Percentiles rank a stretch among this genome's conserved stretches.
phyloP scores from a whole-genome alignment of 2,329 filamentous ascomycete genomes.

The Pseudogymnoascus sp. region DNA sequence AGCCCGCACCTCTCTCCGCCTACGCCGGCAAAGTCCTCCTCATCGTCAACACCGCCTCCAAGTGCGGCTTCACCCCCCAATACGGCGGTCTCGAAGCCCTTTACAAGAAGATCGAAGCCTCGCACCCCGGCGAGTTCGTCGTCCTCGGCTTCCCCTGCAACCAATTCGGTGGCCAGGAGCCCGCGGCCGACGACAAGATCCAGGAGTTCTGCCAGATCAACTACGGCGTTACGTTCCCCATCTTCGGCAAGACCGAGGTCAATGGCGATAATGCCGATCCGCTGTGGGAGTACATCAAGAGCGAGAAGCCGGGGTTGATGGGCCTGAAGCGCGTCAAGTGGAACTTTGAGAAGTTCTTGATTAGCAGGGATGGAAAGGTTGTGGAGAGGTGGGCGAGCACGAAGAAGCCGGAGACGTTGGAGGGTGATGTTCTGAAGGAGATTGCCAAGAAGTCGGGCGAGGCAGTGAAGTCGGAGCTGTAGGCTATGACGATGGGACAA shows the following conservation, averaged over 20 bases:
- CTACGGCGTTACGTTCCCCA: constrained; percentile 88
- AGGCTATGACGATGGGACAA: neutral
- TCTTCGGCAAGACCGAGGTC: constrained; percentile 87
- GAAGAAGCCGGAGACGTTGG: constrained; percentile 76
- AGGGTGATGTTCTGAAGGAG: constrained; percentile 68
- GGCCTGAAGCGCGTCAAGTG: constrained; percentile 92
- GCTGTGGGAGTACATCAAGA: constrained; percentile 70
- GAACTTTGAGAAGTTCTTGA: constrained; percentile 99
- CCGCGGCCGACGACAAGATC: constrained; percentile 73
- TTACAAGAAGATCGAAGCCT: constrained; percentile 67
- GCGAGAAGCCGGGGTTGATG: constrained; percentile 70
- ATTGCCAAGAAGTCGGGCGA: constrained; percentile 36
- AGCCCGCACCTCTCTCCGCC: constrained; percentile 59
- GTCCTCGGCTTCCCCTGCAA: constrained; percentile 98
- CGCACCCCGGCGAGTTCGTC: constrained; percentile 68
- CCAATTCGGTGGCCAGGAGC: constrained; percentile 90
- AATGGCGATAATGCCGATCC: constrained; percentile 79
- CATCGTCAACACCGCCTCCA: constrained; percentile 94
- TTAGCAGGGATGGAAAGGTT: constrained; percentile 79
- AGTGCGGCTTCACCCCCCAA: constrained; percentile 98
- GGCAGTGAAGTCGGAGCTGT: constrained; percentile 4
- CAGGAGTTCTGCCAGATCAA: constrained; percentile 84
- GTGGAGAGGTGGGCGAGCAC: constrained; percentile 80
- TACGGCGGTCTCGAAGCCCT: constrained; percentile 85
- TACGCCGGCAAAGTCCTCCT: constrained; percentile 91